Conservation (phyloP, 2,329 filamentous ascomycete genomes). For the Leptographium radiaticola region DNA sequence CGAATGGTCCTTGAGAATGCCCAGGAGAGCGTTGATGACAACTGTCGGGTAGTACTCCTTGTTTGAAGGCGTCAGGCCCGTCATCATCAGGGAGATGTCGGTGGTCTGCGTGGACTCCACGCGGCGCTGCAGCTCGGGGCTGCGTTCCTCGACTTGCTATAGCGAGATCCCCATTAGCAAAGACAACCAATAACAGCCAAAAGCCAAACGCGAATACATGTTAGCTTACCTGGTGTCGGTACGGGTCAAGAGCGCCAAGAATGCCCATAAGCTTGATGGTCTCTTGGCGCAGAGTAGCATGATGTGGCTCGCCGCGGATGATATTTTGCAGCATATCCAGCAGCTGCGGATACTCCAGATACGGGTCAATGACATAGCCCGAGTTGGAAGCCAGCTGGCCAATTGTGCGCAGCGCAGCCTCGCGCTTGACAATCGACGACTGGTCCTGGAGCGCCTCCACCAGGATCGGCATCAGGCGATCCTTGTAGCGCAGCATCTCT, state of each 20-base stretch:
- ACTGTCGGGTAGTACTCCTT: slow-evolving; percentile 98
- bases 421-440: slow-evolving; percentile 77
- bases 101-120: slow-evolving; percentile 57
- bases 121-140: slow-evolving; percentile 63
- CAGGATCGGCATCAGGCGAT: slow-evolving; percentile 86
- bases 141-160: slow-evolving; percentile 74
- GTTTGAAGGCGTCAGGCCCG: slow-evolving; percentile 84
- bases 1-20: slow-evolving; percentile 83
- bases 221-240: slow-evolving; percentile 62
- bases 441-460: slow-evolving; percentile 90
- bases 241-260: slow-evolving; percentile 85
- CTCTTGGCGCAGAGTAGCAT: slow-evolving; percentile 74
- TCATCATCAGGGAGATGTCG: slow-evolving; percentile 97
- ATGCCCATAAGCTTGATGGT: slow-evolving; percentile 97
- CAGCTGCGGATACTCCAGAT: slow-evolving; percentile 86
- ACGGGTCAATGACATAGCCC: slow-evolving; percentile 94
- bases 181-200: background rate
- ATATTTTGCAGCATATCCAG: slow-evolving; percentile 88
- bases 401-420: slow-evolving; percentile 79
- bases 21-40: slow-evolving; percentile 88
- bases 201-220: background rate
- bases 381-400: slow-evolving; percentile 91
- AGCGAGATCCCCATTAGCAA: background rate
- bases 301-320: slow-evolving; percentile 77
- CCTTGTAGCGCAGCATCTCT: slow-evolving; percentile 86